Base-by-base conservation (phyloP, 179 eudicot species). In the Silene noctiflora region DNA sequence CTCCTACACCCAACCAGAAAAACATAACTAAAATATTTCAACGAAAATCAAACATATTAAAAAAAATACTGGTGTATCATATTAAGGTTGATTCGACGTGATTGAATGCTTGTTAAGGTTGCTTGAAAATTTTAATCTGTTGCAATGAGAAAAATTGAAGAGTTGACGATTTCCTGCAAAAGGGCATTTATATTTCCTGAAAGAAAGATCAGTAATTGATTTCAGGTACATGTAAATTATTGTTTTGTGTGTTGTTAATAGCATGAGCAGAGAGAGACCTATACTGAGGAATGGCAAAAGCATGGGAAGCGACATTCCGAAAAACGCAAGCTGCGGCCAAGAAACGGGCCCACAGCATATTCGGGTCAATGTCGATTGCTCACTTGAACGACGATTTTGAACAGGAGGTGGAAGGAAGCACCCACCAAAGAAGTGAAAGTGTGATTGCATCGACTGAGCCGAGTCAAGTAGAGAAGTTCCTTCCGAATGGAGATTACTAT, bases 251-350 rank as follows among this genome's bases (percentile, higher is more conserved):
- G 29, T 1, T 53, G 33, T 33, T 63, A n/a, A 58, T 22, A 65
- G 65, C 24, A 83, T 83, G 78, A 77, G 77, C 81, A 31, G 39
- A 33, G 7, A 79, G 71, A 72, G 78, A 48, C 1, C 59, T 2
- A 11, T 39, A 10, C 11, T 39, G 80, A 80, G 85, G 85, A 62
- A 83, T 83, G 87, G 85, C 86, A 72, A 91, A 92, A 81, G 87
- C 97, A 55, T 92, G 96, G 98, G 99, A 95, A 73, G 85, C 97
- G 24, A 95, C 99, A 5, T 79, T 91, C 68, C 84, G 88, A 29
- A 95, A 83, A 82, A 82, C 92, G 42, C 90, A 89, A 75, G 80
- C 83, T 14, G 82, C 84, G 4, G 90, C 88, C 27, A 93, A 87
- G 88, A 95, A 89, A 80, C 78, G 89, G 79, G 87, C 88, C 19